phyloP scores from a whole-genome alignment of 805 yeast genomes.

The Wickerhamiella parazyma region DNA sequence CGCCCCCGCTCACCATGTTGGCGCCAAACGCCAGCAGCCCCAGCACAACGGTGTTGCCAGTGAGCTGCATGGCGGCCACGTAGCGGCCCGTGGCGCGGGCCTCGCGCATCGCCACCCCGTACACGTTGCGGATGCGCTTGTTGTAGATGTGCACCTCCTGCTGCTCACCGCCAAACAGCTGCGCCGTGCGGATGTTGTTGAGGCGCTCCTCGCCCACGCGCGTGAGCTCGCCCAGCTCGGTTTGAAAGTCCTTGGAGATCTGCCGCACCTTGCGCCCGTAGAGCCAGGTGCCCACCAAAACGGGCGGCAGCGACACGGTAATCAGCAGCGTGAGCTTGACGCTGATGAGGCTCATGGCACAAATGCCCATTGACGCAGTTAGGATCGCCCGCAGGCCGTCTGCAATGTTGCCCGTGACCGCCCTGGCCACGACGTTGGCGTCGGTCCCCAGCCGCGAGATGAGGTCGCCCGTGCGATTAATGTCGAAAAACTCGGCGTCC shows the following conservation, averaged over 20 bases:
- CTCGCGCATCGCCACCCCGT: slow-evolving; percentile 62
- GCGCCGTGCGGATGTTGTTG: slow-evolving; percentile 73
- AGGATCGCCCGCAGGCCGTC: slow-evolving; percentile 82
- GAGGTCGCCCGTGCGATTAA: slow-evolving; percentile 81
- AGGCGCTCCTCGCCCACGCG: slow-evolving; percentile 87
- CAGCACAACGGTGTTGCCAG: slow-evolving; percentile 72
- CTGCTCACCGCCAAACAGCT: slow-evolving; percentile 76
- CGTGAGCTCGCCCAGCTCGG: slow-evolving; percentile 71
- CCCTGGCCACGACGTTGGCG: slow-evolving; percentile 72
- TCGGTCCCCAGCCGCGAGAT: slow-evolving; percentile 81
- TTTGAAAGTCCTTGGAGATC: slow-evolving; percentile 65
- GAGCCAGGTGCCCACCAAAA: slow-evolving; percentile 61
- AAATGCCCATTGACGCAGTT: slow-evolving; percentile 72
- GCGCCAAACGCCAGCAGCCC: slow-evolving; percentile 71
- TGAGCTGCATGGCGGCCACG: slow-evolving; percentile 65
- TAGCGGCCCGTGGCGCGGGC: slow-evolving; percentile 66
- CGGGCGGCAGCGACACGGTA: slow-evolving; percentile 70
- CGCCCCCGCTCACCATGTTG: slow-evolving; percentile 62
- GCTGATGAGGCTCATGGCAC: slow-evolving; percentile 84
- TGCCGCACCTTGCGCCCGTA: slow-evolving; percentile 71
- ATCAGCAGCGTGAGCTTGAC: slow-evolving; percentile 71
- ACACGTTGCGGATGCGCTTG: slow-evolving; percentile 47
- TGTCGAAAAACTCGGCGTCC: slow-evolving; percentile 81
- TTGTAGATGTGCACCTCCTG: slow-evolving; percentile 66
- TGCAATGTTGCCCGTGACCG: slow-evolving; percentile 76